Conservation (phyloP, 345 rosid genomes). For the Sisymbrium irio region DNA sequence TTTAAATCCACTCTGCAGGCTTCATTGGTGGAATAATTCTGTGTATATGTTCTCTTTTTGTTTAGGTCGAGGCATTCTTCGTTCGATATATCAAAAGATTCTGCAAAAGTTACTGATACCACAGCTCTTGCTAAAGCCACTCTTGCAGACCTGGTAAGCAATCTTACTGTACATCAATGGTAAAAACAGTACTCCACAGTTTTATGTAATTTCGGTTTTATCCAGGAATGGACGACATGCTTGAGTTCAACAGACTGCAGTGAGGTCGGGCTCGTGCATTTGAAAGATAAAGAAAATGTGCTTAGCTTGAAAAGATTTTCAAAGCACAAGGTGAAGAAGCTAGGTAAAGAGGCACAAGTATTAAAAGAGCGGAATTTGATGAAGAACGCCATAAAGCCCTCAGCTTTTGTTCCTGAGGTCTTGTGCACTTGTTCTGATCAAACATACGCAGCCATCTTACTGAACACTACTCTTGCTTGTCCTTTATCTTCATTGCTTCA, state of each 20-base stretch:
- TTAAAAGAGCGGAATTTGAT: conserved; percentile 76
- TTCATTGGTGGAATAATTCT: not conserved
- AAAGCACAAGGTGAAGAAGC: conserved; percentile 66
- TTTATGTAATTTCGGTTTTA: not conserved
- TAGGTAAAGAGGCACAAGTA: conserved; percentile 89
- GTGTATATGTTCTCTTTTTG: conserved; percentile 18
- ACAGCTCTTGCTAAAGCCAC: conserved; percentile 47
- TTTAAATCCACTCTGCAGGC: not conserved
- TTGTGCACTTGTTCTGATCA: conserved; percentile 68
- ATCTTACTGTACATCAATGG: conserved; percentile 9
- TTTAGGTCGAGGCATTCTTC: conserved; percentile 60
- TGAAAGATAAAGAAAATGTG: conserved; percentile 57
- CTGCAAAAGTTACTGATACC: conserved; percentile 44
- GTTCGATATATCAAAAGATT: conserved; percentile 47
- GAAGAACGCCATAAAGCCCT: conserved; percentile 49
- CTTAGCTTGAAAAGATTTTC: conserved; percentile 85
- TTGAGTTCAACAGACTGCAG: conserved; percentile 84
- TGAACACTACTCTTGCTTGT: conserved; percentile 71
- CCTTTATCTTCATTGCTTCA: conserved; percentile 78
- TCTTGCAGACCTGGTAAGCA: conserved; percentile 66
- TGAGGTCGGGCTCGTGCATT: conserved; percentile 74
- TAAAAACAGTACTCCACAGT: conserved; percentile 1
- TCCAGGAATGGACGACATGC: conserved; percentile 76
- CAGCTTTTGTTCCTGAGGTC: conserved; percentile 67
- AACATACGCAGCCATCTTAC: conserved; percentile 61